Evolutionary conservation across 331 rosid species (phyloP).

Genomic region (Acacia pycnantha): DNA sequence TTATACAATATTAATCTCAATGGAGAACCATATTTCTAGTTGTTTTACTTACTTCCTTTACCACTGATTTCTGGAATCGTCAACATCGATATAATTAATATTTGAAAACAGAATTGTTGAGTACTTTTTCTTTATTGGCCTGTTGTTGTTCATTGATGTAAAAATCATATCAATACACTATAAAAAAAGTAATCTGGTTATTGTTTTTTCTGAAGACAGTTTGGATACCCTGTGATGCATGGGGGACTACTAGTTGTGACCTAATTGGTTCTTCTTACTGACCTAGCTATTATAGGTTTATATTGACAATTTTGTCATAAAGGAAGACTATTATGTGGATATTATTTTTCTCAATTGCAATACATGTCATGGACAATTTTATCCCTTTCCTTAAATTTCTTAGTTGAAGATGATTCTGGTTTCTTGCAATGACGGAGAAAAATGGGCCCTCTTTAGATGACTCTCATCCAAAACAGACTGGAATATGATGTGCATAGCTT

Average conservation of each 20-base stretch:
- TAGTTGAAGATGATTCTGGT: constrained; percentile 4
- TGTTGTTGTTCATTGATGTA: neutral
- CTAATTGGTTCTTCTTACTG: neutral
- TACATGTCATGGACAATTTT: neutral
- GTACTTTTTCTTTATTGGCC: neutral
- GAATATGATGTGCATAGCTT: constrained; percentile 17
- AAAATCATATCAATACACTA: neutral
- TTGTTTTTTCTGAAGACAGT: neutral
- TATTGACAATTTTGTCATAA: neutral
- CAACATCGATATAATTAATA: neutral
- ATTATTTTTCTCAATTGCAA: neutral
- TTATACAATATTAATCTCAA: neutral
- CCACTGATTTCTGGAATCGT: neutral
- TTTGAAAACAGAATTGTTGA: neutral
- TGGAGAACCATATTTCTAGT: constrained; percentile 8
- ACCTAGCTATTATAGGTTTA: neutral
- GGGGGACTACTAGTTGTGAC: neutral
- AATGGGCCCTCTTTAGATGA: neutral
- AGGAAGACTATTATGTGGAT: neutral
- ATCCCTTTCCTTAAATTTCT: neutral
- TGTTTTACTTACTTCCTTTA: constrained; percentile 15
- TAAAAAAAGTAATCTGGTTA: neutral
- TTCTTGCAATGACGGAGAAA: constrained; percentile 6
- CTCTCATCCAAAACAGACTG: constrained; percentile 16
- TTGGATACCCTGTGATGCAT: neutral